Base-by-base conservation (phyloP, 257 asterid species). In the Jacaranda copaia region DNA sequence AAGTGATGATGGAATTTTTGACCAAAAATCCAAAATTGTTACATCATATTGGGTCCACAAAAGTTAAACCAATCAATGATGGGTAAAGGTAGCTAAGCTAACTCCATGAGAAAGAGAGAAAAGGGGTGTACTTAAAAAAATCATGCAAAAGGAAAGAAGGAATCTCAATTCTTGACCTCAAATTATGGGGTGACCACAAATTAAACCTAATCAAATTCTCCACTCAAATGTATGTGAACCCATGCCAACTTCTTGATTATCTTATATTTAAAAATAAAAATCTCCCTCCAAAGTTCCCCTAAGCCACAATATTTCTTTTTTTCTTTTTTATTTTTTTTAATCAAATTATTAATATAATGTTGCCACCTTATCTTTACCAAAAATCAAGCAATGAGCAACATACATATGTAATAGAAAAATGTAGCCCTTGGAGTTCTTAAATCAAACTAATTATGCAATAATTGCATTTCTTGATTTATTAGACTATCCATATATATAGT, bases 191-290 rank as follows among this genome's bases (percentile, higher is more conserved):
- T 46, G 51, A 25, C 82, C 82, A 60, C 73, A 73, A 53, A 68
- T 51, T 73, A 60, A 62, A 71, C 74, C 70, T 68, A 78, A 80
- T 68, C 77, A 72, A 72, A 71, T 46, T 20, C 51, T 70, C 78
- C 69, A 68, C 73, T 65, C 51, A 25, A 32, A 9, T 68, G 16
- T 19, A 0, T 70, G 49, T 16, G 75, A 71, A 52, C 45, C 3
- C 65, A 12, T 3, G 36, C 8, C 0, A 70, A 52, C 5, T 69
- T 10, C 14, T 14, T 69, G 16, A 15, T 13, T 10, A 7, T 25
- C 45, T 55, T 13, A 55, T 1, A n/a, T 16, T 2, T 16, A 25
- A 8, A 2, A 9, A 6, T 8, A 42, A 42, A 42, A 42, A 42
- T 42, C 11, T 14, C 6, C 25, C 32, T 38, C 19, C 5, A 40